Evolutionary conservation across 2,329 filamentous ascomycete species (phyloP), one percentile per base, ranked within the genome.

Genomic region (Alternaria consortialis): DNA sequence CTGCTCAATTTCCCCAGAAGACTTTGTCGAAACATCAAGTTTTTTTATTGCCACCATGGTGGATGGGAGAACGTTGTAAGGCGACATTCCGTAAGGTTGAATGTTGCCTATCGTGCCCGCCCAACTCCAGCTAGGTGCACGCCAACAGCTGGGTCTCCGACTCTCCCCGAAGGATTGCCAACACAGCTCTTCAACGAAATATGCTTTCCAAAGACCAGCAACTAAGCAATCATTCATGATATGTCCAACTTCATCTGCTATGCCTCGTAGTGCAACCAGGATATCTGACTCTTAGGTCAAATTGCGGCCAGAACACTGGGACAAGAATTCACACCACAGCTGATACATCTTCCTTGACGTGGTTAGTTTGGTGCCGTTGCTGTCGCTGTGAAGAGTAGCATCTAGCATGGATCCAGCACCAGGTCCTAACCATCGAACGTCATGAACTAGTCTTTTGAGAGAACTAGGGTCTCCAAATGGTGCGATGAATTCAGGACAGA

Each of bases 151-250:
- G 2, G 27, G 43, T 17, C 8, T 31, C 15, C 5, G n/a, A 23
- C 4, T n/a, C 1, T 1, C 3, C 0, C 2, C 5, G 7, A 0
- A 3, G 1, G 9, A 1, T 4, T 2, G 4, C 43, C 43, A 47
- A 32, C 43, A 47, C n/a, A 47, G 6, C n/a, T 47, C 43, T 13
- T 13, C 2, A 2, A 32, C 20, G 0, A 47, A 47, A 3, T 7
- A 1, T 32, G 1, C 6, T 47, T 32, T 20, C 43, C 43, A 32
- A 1, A 47, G 27, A 7, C 43, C 43, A 8, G 43, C 43, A 5
- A 32, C n/a, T 4, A 47, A 17, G 5, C n/a, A 12, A 32, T 47
- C 43, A 9, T 0, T 8, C 2, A 13, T 32, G 4, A 15, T 3
- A 20, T 4, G 6, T 23, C 27, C 43, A 13, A 47, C 43, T 5